phyloP scores from a whole-genome alignment of 306 rosid genomes.

The Vachellia pachyceras region DNA sequence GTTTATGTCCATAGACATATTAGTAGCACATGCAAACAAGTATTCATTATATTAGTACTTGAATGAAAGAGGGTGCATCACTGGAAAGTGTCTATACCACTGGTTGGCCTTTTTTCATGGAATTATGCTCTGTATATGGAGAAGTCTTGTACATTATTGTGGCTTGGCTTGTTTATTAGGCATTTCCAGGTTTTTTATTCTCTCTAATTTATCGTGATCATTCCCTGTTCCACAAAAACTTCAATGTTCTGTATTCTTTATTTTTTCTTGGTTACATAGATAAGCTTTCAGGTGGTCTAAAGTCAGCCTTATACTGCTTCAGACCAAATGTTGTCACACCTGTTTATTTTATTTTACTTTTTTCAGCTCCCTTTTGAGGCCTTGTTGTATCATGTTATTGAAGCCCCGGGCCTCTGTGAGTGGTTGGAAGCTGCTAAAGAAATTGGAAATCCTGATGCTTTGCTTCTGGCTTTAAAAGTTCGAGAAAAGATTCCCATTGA shows the following conservation, averaged over 20 bases:
- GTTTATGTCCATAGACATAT: background rate
- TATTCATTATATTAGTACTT: background rate
- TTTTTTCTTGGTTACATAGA: background rate
- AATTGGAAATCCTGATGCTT: conserved; percentile 90
- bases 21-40: background rate
- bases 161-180: background rate
- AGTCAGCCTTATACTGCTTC: background rate
- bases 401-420: conserved; percentile 77
- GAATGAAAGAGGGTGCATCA: background rate
- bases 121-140: background rate
- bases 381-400: conserved; percentile 60
- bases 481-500: conserved; percentile 57
- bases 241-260: background rate
- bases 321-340: conserved; percentile 5
- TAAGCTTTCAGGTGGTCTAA: background rate
- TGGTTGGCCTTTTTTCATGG: background rate
- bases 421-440: conserved; percentile 88
- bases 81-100: background rate
- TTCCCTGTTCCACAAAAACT: background rate
- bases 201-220: background rate
- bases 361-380: conserved; percentile 69
- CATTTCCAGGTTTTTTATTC: background rate
- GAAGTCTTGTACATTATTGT: background rate
- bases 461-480: conserved; percentile 78
- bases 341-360: conserved; percentile 5